A percentile compares a stretch with the other conserved stretches of the same genome.
phyloP scores from a whole-genome alignment of 805 yeast species.

The Starmerella tilneyi region DNA sequence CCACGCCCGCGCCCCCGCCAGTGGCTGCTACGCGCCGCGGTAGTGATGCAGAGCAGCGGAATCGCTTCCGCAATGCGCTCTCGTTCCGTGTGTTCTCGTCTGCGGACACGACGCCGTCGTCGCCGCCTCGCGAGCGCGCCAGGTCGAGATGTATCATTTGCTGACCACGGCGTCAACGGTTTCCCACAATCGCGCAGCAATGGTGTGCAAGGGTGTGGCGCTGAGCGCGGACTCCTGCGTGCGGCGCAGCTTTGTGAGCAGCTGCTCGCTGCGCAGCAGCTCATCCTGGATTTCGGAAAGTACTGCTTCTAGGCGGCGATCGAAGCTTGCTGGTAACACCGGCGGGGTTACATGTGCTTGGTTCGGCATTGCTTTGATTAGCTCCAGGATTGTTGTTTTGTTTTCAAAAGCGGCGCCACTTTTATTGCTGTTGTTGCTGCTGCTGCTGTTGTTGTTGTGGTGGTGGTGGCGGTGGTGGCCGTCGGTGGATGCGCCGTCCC shows the following conservation, averaged over 20 bases:
- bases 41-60: background rate
- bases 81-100: constrained; percentile 1
- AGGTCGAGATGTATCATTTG: background rate
- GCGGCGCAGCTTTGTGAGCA: constrained; percentile 11
- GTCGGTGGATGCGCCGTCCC: background rate
- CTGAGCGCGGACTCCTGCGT: constrained; percentile 7
- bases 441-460: background rate
- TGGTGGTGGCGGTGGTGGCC: no score
- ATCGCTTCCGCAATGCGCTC: background rate
- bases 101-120: background rate
- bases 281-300: constrained; percentile 5
- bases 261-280: constrained; percentile 3
- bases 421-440: no score
- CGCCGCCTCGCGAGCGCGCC: background rate
- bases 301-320: background rate
- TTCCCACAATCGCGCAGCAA: constrained; percentile 8
- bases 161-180: background rate
- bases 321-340: background rate
- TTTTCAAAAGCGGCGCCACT: no score
- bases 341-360: background rate
- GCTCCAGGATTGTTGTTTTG: background rate
- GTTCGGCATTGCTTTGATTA: no score
- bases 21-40: background rate
- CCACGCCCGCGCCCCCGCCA: no score
- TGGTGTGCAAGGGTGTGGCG: constrained; percentile 6